Evolutionary conservation across 148 eudicot genomes (phyloP).

Genomic region (Chenopodium quinoa): DNA sequence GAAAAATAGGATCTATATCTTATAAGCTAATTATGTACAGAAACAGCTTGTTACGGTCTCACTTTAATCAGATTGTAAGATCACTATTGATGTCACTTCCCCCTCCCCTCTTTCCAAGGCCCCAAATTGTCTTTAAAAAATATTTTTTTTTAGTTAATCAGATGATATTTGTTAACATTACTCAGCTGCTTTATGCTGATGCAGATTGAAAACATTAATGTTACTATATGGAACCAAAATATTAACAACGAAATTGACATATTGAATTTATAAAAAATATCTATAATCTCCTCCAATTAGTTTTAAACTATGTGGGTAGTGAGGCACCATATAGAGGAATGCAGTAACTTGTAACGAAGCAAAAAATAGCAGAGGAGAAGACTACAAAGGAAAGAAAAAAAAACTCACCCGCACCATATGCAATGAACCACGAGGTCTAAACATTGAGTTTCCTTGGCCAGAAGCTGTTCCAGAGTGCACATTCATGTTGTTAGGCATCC

Average conservation of each 20-base stretch:
- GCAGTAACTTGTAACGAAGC: not conserved
- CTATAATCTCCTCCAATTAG: not conserved
- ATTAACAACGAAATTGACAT: no score
- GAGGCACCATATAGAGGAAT: not conserved
- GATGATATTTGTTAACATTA: no score
- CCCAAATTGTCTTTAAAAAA: no score
- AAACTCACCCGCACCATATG: conserved; percentile 66
- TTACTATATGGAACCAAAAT: no score
- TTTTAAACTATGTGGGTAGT: not conserved
- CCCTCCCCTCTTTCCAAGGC: not conserved
- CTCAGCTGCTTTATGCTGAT: no score
- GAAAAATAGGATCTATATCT: no score
- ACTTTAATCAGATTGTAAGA: not conserved
- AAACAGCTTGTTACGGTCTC: not conserved
- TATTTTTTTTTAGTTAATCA: no score
- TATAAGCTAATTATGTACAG: not conserved
- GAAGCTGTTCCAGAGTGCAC: conserved; percentile 59
- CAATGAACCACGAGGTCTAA: conserved; percentile 65
- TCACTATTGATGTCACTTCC: not conserved
- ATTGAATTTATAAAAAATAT: no score
- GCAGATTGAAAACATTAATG: no score
- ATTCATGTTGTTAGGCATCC: conserved; percentile 41
- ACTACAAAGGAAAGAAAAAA: not conserved
- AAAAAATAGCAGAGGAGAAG: not conserved
- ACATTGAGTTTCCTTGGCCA: conserved; percentile 59